Percentiles rank a stretch among this genome's conserved stretches.
Conservation (phyloP, 441 rosid species). For the Erysimum cheiri region DNA sequence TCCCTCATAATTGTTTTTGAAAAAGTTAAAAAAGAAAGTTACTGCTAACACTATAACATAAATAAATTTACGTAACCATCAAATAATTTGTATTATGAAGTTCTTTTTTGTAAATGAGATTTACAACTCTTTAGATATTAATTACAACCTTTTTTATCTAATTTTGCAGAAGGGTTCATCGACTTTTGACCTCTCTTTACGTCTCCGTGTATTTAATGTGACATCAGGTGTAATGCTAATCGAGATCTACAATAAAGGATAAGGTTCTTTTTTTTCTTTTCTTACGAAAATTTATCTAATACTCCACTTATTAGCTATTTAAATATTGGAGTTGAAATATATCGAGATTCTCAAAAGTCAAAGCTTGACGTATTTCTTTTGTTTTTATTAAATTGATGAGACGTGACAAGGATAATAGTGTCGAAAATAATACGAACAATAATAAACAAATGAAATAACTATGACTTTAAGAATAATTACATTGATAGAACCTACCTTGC, state of each 20-base stretch:
- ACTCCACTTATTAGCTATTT: background rate
- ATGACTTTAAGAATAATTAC: background rate
- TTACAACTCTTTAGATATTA: too few relatives aligned
- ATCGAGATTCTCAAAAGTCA: constrained; percentile 36
- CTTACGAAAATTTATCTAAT: background rate
- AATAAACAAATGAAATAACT: background rate
- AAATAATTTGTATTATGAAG: too few relatives aligned
- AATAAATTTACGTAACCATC: too few relatives aligned
- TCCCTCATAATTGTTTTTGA: background rate
- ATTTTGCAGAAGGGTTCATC: background rate
- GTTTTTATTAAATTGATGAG: constrained; percentile 20
- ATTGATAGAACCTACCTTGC: background rate
- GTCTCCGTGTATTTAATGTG: constrained; percentile 18
- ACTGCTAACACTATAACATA: too few relatives aligned
- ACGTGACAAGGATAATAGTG: constrained; percentile 22
- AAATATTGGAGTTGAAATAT: constrained; percentile 16
- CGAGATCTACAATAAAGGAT: constrained; percentile 31
- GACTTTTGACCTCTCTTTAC: constrained; percentile 8
- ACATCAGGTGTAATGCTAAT: background rate
- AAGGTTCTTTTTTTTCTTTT: constrained; percentile 6
- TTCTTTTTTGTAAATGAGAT: too few relatives aligned
- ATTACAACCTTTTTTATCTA: too few relatives aligned
- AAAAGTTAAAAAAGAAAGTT: too few relatives aligned
- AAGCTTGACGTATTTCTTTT: constrained; percentile 21
- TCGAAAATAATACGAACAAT: constrained; percentile 29